Evolutionary conservation across 2,329 filamentous ascomycete species (phyloP), one percentile per base, ranked within the genome.

Genomic region (Aureobasidium sp.): DNA sequence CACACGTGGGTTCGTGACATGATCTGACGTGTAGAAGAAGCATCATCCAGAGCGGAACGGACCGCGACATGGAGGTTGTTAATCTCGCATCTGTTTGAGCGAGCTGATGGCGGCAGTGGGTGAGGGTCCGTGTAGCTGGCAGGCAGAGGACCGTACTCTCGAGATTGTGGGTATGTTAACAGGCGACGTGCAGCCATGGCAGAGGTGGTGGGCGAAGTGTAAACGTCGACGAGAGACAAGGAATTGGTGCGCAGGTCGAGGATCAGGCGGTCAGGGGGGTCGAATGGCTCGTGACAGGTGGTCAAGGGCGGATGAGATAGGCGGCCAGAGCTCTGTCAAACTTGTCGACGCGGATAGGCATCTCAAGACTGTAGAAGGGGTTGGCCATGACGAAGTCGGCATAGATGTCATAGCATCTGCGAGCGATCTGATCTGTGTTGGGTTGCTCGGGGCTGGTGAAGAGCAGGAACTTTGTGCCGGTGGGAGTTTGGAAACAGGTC

Each of bases 371-470:
- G 77, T 97, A 97, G 72, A 99, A 99, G 1, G 94, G 94, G 74
- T 99, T 99, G 81, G 97, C 99, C 91, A 97, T 97, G 68, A 99
- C 94, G 73, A 90, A 97, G 75, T 99, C 94, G 55, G 90, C 84
- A 78, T 97, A 99, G 58, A 97, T 78, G 74, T 97, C 94, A 74
- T 99, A 97, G 69, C 97, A 87, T 74, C 86, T 88, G 72, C 86
- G 83, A 68, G 96, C 86, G 48, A 93, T 88, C 13, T 85, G 81
- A 69, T 97, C 94, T 42, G 95, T 87, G 70, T 95, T 96, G 53
- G 87, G 84, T 78, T 95, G 92, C 66, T 90, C 85, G 16, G 86
- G 86, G 75, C 97, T 94, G 61, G 94, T 97, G 73, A 99, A 97
- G 60, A 99, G 81, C 42, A 99, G 77, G 73, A 99, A 99, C 75